A percentile compares a stretch with the other conserved stretches of the same genome.
Conservation (phyloP, 1,284 basidiomycete genomes). For the Tausonia pullulans region DNA sequence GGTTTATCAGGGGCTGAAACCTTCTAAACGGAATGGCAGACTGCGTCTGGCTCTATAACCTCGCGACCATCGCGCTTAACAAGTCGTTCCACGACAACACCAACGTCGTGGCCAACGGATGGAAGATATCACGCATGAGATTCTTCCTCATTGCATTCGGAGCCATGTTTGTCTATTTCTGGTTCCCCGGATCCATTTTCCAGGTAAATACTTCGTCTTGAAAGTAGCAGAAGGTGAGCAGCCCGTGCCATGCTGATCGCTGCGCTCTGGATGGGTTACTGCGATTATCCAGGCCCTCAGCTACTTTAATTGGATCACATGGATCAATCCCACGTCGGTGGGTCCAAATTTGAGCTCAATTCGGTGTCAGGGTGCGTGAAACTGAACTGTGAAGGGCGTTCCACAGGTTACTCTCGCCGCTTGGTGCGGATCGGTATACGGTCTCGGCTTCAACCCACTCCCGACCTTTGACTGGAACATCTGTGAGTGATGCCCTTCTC, state of each 20-base stretch:
- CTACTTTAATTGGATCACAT: slow-evolving; percentile 51
- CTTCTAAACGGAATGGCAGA: background rate
- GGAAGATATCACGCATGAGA: slow-evolving; percentile 30
- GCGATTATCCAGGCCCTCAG: background rate
- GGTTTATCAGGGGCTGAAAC: no score
- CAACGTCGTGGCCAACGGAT: slow-evolving; percentile 33
- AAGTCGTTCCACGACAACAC: slow-evolving; percentile 35
- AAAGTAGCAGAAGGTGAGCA: background rate
- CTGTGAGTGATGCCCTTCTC: no score
- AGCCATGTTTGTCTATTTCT: slow-evolving; percentile 28
- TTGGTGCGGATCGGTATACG: slow-evolving; percentile 18
- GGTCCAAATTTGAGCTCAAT: slow-evolving; percentile 18
- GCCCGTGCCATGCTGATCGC: background rate
- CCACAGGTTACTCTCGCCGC: background rate
- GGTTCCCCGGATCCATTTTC: slow-evolving; percentile 1
- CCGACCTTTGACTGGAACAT: slow-evolving; percentile 31
- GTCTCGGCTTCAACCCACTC: slow-evolving; percentile 32
- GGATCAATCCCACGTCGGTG: slow-evolving; percentile 59
- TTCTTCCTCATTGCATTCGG: slow-evolving; percentile 31
- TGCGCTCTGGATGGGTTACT: background rate
- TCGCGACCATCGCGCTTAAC: slow-evolving; percentile 39
- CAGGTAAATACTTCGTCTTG: background rate
- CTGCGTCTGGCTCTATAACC: slow-evolving; percentile 36
- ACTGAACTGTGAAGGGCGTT: background rate
- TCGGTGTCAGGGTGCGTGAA: background rate